phyloP scores from a whole-genome alignment of 2,329 filamentous ascomycete species.

The Trichoderma sp. region DNA sequence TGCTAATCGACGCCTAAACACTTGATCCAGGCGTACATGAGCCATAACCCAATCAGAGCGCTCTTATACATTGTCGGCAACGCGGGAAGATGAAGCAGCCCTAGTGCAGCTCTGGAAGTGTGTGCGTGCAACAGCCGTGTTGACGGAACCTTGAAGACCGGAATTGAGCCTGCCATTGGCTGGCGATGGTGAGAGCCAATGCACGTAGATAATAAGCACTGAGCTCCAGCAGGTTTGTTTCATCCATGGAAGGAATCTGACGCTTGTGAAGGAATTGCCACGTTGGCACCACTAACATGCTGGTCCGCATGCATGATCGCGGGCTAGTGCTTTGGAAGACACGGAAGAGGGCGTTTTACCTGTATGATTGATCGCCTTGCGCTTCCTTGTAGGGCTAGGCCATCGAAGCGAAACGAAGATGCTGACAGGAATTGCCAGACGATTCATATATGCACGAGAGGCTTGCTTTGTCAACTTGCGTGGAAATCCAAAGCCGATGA shows the following conservation, averaged over 20 bases:
- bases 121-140: not conserved
- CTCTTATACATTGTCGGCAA: not conserved
- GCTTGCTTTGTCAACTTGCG: not conserved
- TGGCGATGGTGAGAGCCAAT: not conserved
- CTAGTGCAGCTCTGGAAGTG: not conserved
- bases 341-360: not conserved
- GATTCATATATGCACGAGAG: not conserved
- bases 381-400: not conserved
- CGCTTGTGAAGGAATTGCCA: constrained; percentile 2
- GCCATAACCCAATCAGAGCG: not conserved
- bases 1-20: not conserved
- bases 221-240: not conserved
- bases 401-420: not conserved
- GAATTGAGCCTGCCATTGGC: not conserved
- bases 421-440: not conserved
- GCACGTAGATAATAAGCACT: not conserved
- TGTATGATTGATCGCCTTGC: not conserved
- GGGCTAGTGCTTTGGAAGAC: not conserved
- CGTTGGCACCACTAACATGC: constrained; percentile 1
- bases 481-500: not conserved
- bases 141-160: not conserved
- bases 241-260: not conserved
- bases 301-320: not conserved
- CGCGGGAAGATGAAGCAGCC: not conserved
- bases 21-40: not conserved